A percentile compares a stretch with the other conserved stretches of the same genome.
Evolutionary conservation across 495 filamentous ascomycete species (phyloP).

Genomic region (Podospora appendiculata): DNA sequence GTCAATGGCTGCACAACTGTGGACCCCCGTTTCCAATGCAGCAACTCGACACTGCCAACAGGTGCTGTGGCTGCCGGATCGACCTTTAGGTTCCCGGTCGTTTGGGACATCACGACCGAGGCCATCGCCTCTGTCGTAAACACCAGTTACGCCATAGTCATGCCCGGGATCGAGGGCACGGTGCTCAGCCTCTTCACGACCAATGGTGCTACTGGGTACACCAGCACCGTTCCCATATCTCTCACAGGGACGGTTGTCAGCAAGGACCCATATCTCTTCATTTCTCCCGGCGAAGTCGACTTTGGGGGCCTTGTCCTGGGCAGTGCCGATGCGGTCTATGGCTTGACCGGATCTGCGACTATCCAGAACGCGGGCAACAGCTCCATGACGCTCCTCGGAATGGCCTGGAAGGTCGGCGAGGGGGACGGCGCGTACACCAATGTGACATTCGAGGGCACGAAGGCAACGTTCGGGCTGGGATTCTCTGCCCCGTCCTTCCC

Average conservation of each 20-base stretch:
- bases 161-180: slow-evolving; percentile 31
- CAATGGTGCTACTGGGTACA: slow-evolving; percentile 29
- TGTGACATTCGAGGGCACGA: slow-evolving; percentile 3
- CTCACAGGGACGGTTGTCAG: slow-evolving; percentile 28
- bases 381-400: slow-evolving; percentile 23
- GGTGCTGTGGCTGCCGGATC: slow-evolving; percentile 24
- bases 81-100: slow-evolving; percentile 31
- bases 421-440: slow-evolving; percentile 22
- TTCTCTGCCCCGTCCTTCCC: slow-evolving; percentile 31
- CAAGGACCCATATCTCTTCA: slow-evolving; percentile 21
- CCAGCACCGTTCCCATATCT: slow-evolving; percentile 22
- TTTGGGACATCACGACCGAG: slow-evolving; percentile 30
- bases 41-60: slow-evolving; percentile 20
- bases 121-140: slow-evolving; percentile 24
- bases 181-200: slow-evolving; percentile 32
- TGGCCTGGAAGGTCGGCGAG: slow-evolving; percentile 24
- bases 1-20: slow-evolving; percentile 26
- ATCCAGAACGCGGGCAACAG: slow-evolving; percentile 27
- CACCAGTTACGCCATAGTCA: slow-evolving; percentile 19
- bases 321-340: slow-evolving; percentile 14
- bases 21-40: slow-evolving; percentile 26
- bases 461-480: slow-evolving; percentile 22
- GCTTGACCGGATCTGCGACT: slow-evolving; percentile 21
- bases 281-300: slow-evolving; percentile 27
- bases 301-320: slow-evolving; percentile 33